Evolutionary conservation across 768 basidiomycete species (phyloP).

Genomic region (Lentinula raphanica): DNA sequence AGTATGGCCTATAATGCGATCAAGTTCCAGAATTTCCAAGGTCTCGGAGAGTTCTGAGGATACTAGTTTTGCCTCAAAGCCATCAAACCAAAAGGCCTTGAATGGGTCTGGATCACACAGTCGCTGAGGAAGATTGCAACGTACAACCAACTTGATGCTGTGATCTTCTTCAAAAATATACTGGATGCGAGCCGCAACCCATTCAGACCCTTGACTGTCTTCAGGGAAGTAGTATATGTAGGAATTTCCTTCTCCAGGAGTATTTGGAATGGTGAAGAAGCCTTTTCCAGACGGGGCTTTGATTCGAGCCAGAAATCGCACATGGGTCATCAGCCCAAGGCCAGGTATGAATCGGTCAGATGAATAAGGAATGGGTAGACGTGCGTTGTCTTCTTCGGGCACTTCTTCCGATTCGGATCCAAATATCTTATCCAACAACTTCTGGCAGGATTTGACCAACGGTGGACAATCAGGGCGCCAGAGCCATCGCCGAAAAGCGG

Average conservation of each 20-base stretch:
- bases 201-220: neutral
- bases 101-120: neutral
- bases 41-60: neutral
- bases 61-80: neutral
- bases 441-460: neutral
- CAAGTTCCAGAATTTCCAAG: neutral
- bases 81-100: neutral
- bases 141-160: neutral
- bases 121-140: neutral
- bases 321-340: no score
- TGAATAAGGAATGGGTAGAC: no score
- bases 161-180: neutral
- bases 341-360: neutral
- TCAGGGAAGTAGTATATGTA: neutral
- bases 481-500: slow-evolving; percentile 11
- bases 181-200: neutral
- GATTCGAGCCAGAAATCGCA: neutral
- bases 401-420: neutral
- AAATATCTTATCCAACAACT: neutral
- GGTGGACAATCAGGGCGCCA: slow-evolving; percentile 8
- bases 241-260: neutral
- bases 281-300: neutral
- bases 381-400: no score
- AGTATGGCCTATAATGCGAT: neutral
- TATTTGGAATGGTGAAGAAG: neutral